A percentile compares a stretch with the other conserved stretches of the same genome.
Evolutionary conservation across 116 monocot species (phyloP).

Genomic region (Iris pallida): DNA sequence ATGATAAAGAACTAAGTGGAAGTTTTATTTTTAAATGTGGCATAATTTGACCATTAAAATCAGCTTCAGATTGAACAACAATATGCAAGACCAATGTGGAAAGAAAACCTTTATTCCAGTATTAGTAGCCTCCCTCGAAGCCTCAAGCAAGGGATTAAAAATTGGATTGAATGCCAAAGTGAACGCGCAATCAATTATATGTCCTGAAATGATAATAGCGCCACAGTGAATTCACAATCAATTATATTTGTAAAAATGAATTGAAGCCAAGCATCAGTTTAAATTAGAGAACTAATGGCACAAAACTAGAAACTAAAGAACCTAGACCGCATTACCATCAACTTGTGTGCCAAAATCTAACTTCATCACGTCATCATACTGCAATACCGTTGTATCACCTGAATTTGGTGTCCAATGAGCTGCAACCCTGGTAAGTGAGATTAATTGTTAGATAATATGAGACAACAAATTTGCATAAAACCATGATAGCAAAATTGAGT

Average conservation of each 20-base stretch:
- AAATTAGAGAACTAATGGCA: background rate
- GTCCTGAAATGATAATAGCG: slow-evolving; percentile 43
- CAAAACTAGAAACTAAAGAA: background rate
- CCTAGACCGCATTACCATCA: slow-evolving; percentile 47
- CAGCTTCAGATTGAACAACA: background rate
- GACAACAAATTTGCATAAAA: background rate
- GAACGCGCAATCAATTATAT: slow-evolving; percentile 95
- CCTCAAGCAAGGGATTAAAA: slow-evolving; percentile 88
- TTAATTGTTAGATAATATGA: background rate
- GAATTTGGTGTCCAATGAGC: slow-evolving; percentile 99
- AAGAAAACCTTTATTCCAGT: slow-evolving; percentile 76
- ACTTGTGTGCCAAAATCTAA: slow-evolving; percentile 97
- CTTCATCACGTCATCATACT: slow-evolving; percentile 99
- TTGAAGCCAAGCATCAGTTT: background rate
- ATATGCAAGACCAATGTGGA: slow-evolving; percentile 3
- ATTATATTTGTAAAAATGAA: slow-evolving; percentile 3
- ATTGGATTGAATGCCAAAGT: slow-evolving; percentile 98
- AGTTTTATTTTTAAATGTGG: too few species aligned
- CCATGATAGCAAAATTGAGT: background rate
- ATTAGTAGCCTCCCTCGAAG: slow-evolving; percentile 93
- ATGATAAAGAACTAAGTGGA: too few species aligned
- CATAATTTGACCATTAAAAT: background rate
- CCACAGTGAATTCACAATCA: background rate
- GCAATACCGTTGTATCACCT: slow-evolving; percentile 96
- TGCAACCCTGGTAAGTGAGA: slow-evolving; percentile 65